Conservation (phyloP, 768 basidiomycete species). For the Mycena amicta region DNA sequence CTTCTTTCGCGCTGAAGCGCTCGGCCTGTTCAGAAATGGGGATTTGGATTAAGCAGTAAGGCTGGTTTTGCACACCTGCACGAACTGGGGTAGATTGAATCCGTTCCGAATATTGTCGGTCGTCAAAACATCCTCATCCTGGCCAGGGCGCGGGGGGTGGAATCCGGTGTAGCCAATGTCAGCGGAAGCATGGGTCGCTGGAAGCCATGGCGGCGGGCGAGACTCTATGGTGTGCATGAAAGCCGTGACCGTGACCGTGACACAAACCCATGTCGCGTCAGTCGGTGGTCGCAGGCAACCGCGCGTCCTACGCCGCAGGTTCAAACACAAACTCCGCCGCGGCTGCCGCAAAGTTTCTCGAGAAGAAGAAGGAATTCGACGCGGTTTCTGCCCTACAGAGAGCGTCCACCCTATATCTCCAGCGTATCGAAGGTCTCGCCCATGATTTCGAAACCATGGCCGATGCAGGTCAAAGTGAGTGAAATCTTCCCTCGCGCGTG, state of each 20-base stretch:
- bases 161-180: slow-evolving; percentile 81
- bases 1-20: slow-evolving; percentile 59
- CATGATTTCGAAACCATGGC: slow-evolving; percentile 81
- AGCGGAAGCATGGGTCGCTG: slow-evolving; percentile 62
- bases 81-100: slow-evolving; percentile 52
- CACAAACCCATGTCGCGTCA: slow-evolving; percentile 48
- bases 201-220: slow-evolving; percentile 75
- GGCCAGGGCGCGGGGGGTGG: slow-evolving; percentile 71
- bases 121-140: slow-evolving; percentile 75
- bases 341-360: slow-evolving; percentile 56
- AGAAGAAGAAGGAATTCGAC: slow-evolving; percentile 83
- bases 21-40: slow-evolving; percentile 50
- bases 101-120: slow-evolving; percentile 68
- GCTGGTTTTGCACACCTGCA: slow-evolving; percentile 50
- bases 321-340: slow-evolving; percentile 46
- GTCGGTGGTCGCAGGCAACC: slow-evolving; percentile 53
- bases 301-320: slow-evolving; percentile 50
- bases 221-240: slow-evolving; percentile 57
- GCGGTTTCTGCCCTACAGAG: slow-evolving; percentile 73
- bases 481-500: too few relatives aligned
- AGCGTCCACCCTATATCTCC: slow-evolving; percentile 62
- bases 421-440: slow-evolving; percentile 67
- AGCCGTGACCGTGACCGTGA: slow-evolving; percentile 18
- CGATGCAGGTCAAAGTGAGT: slow-evolving; percentile 68
- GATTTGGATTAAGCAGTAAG: not conserved